Evolutionary conservation across 2,329 filamentous ascomycete species (phyloP), one percentile per base, ranked within the genome.

Genomic region (Bipolaris oryzae): DNA sequence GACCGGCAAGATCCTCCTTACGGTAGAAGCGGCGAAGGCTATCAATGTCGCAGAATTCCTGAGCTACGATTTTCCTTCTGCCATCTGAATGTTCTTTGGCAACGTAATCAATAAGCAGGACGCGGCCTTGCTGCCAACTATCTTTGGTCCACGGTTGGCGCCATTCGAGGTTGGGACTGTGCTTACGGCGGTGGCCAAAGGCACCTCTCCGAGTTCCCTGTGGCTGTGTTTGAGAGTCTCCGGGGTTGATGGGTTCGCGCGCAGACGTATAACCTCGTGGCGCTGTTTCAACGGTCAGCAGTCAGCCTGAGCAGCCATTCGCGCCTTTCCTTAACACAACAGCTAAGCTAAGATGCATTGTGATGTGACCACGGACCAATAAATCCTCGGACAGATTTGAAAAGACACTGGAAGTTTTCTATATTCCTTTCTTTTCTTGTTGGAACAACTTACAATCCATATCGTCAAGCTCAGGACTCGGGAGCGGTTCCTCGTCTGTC

Each of bases 51-150:
- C 74, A 71, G 44, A 84, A 80, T 58, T 84, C 82, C 55, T 81
- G 78, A 1, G 81, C 80, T 10, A 77, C 68, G 23, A 83, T 78
- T 60, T 79, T 80, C 44, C 77, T 73, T 52, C 76, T 73, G 35
- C 74, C 75, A 16, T 69, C 69, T n/a, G 67, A 72, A 49, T 77
- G 72, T 21, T 78, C 76, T 59, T 63, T 71, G 7, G 64, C 67
- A 31, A 82, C 72, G 65, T 82, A 84, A 66, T 84, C 81, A 39
- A 84, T 79, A 53, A 84, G 74, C 57, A 84, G 69, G 5, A 84
- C 80, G 34, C 82, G 77, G 11, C 81, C 80, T 20, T 75, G 63
- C 23, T 66, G 66, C 72, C 73, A 78, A 50, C 67, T 74, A 21
- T 74, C 63, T 28, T 71, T 67, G n/a, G 67, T 74, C 73, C 74